phyloP scores from a whole-genome alignment of 2,329 filamentous ascomycete genomes.

The Nothopassalora personata region DNA sequence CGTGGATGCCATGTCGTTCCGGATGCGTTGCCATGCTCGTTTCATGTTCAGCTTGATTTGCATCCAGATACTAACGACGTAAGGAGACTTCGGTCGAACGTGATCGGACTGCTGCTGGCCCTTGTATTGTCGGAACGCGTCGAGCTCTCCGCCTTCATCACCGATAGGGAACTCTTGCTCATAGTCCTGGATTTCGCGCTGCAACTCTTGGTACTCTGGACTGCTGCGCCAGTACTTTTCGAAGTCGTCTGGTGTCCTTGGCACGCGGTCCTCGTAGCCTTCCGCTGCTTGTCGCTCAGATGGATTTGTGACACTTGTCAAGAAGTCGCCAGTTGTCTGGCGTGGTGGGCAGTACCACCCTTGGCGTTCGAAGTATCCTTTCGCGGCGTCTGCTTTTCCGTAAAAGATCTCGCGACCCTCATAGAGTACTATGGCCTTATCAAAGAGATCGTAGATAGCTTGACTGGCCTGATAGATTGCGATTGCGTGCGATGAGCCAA shows the following conservation, averaged over 20 bases:
- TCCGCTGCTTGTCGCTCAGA: slow-evolving; percentile 51
- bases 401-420: slow-evolving; percentile 75
- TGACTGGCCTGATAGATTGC: slow-evolving; percentile 53
- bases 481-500: slow-evolving; percentile 48
- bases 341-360: slow-evolving; percentile 63
- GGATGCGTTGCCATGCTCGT: slow-evolving; percentile 48
- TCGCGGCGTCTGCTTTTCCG: slow-evolving; percentile 56
- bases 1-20: slow-evolving; percentile 49
- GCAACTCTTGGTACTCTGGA: slow-evolving; percentile 40
- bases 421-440: slow-evolving; percentile 70
- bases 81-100: slow-evolving; percentile 52
- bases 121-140: slow-evolving; percentile 47
- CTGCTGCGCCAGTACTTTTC: slow-evolving; percentile 48
- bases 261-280: slow-evolving; percentile 58
- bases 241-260: slow-evolving; percentile 66
- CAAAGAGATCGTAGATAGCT: slow-evolving; percentile 60
- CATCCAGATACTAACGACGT: slow-evolving; percentile 52
- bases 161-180: slow-evolving; percentile 42
- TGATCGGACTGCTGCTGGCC: slow-evolving; percentile 49
- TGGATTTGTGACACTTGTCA: slow-evolving; percentile 64
- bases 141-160: slow-evolving; percentile 38
- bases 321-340: slow-evolving; percentile 64
- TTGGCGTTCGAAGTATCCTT: slow-evolving; percentile 60
- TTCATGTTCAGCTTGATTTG: slow-evolving; percentile 50
- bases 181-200: slow-evolving; percentile 48